Base-by-base conservation (phyloP, 1,139 yeast genomes). In the Taiozyma sp. region DNA sequence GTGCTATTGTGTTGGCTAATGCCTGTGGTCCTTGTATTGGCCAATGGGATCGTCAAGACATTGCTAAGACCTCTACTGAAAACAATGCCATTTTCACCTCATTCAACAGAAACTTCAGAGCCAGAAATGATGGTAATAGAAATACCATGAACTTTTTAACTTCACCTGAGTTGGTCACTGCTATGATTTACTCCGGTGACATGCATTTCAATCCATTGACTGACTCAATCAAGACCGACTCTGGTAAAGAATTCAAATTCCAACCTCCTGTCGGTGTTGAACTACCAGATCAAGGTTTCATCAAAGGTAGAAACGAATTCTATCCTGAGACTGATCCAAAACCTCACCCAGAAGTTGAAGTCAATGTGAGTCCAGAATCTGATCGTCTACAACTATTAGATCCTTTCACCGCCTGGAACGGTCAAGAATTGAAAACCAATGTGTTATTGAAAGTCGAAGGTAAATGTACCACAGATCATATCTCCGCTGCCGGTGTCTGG, bases 1-100 rank as follows among this genome's bases (percentile, higher is more conserved):
- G 97, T 51, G 98, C 96, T 47, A 77, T 82, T 49, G 97, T 93
- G 19, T 76, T 93, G 58, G 97, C 98, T 43, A 93, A 93, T 66
- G 99, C 99, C 16, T 93, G 99, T 76, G 99, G 99, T 53, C 99
- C 98, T 57, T 93, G 99, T 76, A 93, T 93, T 64, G 99, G 99
- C 49, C 98, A 93, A 75, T 93, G 99, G 99, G 97, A 90, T 68
- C 83, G 99, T 72, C 71, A 67, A 49, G 76, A 75, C 56, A 77
- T 85, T 47, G 76, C 85, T 48, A 85, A 85, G 68, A 80, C 79
- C 50, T 80, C 86, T 9, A 76, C 81, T 48, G 84, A 80, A 52
- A 70, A 69, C 48, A 91, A 91, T 66, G 89, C 97, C 49, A 93
- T 93, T 55, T 86, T 93, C 74, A 88, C 98, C 26, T 88, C 97